Conservation (phyloP, 106 monocot genomes). For the Acorus calamus region DNA sequence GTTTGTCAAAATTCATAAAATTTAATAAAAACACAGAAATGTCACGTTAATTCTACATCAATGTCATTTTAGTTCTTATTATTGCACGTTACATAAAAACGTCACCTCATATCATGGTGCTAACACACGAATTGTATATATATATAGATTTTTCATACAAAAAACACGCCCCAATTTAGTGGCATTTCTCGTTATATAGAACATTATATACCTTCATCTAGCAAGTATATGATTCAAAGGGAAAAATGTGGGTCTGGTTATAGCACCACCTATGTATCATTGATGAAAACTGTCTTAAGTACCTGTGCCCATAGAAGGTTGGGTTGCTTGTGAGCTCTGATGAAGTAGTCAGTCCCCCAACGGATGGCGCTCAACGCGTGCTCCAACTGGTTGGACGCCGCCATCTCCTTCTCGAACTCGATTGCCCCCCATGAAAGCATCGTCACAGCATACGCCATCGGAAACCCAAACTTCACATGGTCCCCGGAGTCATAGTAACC, state of each 20-base stretch:
- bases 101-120: no score
- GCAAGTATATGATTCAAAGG: no score
- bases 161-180: no score
- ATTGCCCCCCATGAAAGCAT: slow-evolving; percentile 74
- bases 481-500: slow-evolving; percentile 95
- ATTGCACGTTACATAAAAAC: no score
- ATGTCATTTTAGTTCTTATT: no score
- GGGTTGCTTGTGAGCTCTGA: slow-evolving; percentile 69
- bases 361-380: slow-evolving; percentile 51
- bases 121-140: no score
- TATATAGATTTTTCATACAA: no score
- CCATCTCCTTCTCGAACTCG: slow-evolving; percentile 76
- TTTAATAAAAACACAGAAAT: neutral
- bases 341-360: slow-evolving; percentile 93
- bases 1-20: neutral
- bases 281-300: neutral
- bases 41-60: no score
- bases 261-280: no score
- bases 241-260: no score
- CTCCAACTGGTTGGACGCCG: slow-evolving; percentile 41
- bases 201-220: no score
- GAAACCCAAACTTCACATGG: slow-evolving; percentile 93
- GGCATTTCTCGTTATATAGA: no score
- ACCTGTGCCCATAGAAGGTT: slow-evolving; percentile 84
- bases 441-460: slow-evolving; percentile 70